phyloP scores from a whole-genome alignment of 768 basidiomycete species.

The Amanita rubescens region DNA sequence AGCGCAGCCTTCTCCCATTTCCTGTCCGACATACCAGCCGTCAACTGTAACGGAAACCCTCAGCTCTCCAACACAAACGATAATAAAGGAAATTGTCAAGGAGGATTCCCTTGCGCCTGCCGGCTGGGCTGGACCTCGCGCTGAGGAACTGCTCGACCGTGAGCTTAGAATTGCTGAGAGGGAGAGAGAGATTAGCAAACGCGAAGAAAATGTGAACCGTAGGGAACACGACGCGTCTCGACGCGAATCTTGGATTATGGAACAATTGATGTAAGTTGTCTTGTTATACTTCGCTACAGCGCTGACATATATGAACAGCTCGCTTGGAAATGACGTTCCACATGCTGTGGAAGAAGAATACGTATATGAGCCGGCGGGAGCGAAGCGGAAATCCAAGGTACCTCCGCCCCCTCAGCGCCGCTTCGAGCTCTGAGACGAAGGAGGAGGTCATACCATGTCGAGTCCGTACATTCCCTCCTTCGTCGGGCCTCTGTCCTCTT shows the following conservation, averaged over 20 bases:
- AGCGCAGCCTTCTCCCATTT: slow-evolving; percentile 33
- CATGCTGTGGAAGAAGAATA: slow-evolving; percentile 73
- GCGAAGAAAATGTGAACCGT: slow-evolving; percentile 80
- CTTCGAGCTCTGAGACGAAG: slow-evolving; percentile 95
- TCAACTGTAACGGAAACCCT: slow-evolving; percentile 51
- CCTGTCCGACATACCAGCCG: slow-evolving; percentile 53
- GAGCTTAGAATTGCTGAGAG: slow-evolving; percentile 81
- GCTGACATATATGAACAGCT: slow-evolving; percentile 26
- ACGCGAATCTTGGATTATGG: slow-evolving; percentile 90
- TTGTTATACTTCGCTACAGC: not conserved
- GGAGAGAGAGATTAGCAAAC: slow-evolving; percentile 79
- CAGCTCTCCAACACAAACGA: slow-evolving; percentile 55
- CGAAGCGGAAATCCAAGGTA: slow-evolving; percentile 87
- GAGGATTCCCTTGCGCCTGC: slow-evolving; percentile 74
- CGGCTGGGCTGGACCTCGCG: slow-evolving; percentile 71
- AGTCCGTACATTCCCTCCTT: slow-evolving; percentile 74
- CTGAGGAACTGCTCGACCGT: slow-evolving; percentile 78
- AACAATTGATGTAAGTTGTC: slow-evolving; percentile 71
- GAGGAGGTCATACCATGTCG: slow-evolving; percentile 56
- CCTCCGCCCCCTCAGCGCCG: slow-evolving; percentile 77
- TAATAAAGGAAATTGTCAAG: slow-evolving; percentile 84
- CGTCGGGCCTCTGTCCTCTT: slow-evolving; percentile 63
- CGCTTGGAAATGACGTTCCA: slow-evolving; percentile 62
- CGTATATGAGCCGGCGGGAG: slow-evolving; percentile 60
- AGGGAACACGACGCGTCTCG: slow-evolving; percentile 82